Percentiles rank a stretch among this genome's conserved stretches.
phyloP scores from a whole-genome alignment of 2,329 filamentous ascomycete genomes.

The Cordyceps militaris region DNA sequence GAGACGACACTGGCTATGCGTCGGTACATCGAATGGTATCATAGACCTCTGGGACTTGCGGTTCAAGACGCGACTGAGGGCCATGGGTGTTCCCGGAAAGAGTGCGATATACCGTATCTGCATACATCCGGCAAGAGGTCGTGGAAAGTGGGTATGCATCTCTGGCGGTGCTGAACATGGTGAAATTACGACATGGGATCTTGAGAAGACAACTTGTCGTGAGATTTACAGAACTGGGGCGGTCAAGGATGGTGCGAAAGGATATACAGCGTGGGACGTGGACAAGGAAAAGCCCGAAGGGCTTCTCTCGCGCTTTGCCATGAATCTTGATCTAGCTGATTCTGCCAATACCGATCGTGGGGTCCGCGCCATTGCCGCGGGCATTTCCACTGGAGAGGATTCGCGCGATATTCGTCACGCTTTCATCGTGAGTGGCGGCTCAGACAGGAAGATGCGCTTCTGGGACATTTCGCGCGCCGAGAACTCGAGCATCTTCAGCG shows the following conservation, averaged over 20 bases:
- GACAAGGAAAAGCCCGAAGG: conserved; percentile 84
- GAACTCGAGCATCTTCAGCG: conserved; percentile 73
- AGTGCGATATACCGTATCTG: conserved; percentile 72
- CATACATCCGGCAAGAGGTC: conserved; percentile 70
- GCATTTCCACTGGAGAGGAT: conserved; percentile 63
- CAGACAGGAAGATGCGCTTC: conserved; percentile 85
- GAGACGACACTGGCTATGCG: conserved; percentile 79
- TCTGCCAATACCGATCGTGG: conserved; percentile 53
- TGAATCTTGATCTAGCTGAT: conserved; percentile 57
- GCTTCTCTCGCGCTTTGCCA: conserved; percentile 80
- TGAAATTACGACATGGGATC: conserved; percentile 91
- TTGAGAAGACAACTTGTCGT: conserved; percentile 81
- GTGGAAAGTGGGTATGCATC: conserved; percentile 80
- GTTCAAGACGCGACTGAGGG: conserved; percentile 82
- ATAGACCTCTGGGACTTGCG: conserved; percentile 93
- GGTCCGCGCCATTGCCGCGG: conserved; percentile 68
- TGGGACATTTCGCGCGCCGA: conserved; percentile 83
- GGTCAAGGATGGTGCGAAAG: conserved; percentile 52
- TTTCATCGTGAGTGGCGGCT: conserved; percentile 80
- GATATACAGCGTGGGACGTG: conserved; percentile 78
- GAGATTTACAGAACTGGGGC: conserved; percentile 76
- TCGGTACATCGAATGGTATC: conserved; percentile 89
- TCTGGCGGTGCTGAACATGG: conserved; percentile 80
- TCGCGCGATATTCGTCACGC: conserved; percentile 67
- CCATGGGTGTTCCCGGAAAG: conserved; percentile 79